Evolutionary conservation across 306 rosid genomes (phyloP), one percentile per base, ranked within the genome.

Genomic region (Quercus gilva): DNA sequence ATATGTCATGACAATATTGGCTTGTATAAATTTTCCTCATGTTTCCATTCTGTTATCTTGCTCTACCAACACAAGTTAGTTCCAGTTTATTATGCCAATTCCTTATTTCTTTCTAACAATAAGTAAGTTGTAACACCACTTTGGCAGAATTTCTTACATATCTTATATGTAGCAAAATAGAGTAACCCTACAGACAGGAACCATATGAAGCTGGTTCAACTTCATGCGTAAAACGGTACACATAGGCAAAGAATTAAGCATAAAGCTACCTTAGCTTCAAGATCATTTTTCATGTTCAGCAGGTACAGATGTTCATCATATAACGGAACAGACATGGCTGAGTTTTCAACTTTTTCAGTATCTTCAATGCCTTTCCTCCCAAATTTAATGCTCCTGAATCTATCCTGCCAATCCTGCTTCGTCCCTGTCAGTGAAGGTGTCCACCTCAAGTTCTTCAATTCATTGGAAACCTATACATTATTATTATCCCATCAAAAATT

Each of bases 321-420:
- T 76, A 86, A 90, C 45, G 89, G 89, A 79, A 88, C 79, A 1
- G 97, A 81, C 97, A 91, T 91, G 81, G 81, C 83, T 74, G 91
- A 63, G 78, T 86, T 87, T 71, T 89, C 94, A 45, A 64, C 71
- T 90, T 84, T 92, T 77, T 92, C 92, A 4, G 85, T 78, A 73
- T 92, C 92, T 79, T 90, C 95, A 26, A 76, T 85, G 82, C 87
- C 92, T 83, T 91, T 95, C 82, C 86, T 93, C 49, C 99, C 94
- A 65, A 83, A 77, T 55, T 90, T 80, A 69, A 95, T 93, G 80
- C 84, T 90, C 84, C 82, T 91, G 53, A 96, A 79, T 74, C 80
- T 93, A 71, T 91, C 97, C 85, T 93, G 98, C 97, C 98, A 96
- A 82, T 96, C 99, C 76, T 88, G 97, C 75, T 90, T 95, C 65